Conservation (phyloP, 352 stramenopile species). For the Globisporangium cederbergense region DNA sequence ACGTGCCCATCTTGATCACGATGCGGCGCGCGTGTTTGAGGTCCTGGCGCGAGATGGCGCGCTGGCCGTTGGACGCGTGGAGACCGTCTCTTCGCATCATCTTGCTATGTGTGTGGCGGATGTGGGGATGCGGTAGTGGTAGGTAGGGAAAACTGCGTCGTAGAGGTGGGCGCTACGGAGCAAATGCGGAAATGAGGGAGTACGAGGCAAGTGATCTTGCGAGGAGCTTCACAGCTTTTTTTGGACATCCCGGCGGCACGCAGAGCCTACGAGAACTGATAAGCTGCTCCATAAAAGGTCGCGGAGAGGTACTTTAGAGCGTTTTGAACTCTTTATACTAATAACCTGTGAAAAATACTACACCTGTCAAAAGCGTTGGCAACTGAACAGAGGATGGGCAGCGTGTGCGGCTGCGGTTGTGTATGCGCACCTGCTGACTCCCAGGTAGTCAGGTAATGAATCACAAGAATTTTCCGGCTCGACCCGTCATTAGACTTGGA, state of each 20-base stretch:
- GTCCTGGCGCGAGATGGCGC: constrained; percentile 60
- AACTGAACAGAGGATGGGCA: too few species aligned
- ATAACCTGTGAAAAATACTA: too few species aligned
- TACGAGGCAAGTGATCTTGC: neutral
- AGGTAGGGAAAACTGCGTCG: neutral
- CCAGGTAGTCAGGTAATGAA: too few species aligned
- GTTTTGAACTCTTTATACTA: too few species aligned
- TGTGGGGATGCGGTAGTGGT: constrained; percentile 1
- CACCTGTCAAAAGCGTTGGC: too few species aligned
- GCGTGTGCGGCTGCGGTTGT: too few species aligned
- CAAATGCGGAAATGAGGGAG: constrained; percentile 3
- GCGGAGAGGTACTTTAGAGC: too few species aligned
- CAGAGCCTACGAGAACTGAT: neutral
- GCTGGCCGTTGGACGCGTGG: constrained; percentile 44
- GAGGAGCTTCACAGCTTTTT: neutral
- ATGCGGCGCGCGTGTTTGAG: constrained; percentile 85
- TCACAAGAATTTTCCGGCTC: too few species aligned
- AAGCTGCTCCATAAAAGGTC: neutral
- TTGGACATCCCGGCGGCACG: neutral
- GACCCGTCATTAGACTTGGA: too few species aligned
- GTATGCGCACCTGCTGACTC: too few species aligned
- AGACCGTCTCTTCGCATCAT: constrained; percentile 59
- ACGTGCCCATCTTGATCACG: constrained; percentile 95
- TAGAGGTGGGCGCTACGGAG: neutral
- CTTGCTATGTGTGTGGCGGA: constrained; percentile 3